These are phyloP conservation scores for Yamagishiella unicocca DNA, from an alignment of 139 green algal genomes.

Conservation along the genomic window DNA sequence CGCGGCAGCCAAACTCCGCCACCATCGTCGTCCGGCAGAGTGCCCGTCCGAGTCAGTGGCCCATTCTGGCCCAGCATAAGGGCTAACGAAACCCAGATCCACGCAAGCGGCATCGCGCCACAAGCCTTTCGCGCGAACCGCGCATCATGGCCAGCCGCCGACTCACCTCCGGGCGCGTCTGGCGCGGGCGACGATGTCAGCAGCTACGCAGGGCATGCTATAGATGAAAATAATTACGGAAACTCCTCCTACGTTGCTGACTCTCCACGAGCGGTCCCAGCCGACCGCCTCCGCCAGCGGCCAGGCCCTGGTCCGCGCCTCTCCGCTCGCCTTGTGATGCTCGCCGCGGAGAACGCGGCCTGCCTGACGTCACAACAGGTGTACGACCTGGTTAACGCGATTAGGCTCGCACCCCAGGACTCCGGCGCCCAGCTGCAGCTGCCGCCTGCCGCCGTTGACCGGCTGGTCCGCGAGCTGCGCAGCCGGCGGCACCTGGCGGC, in stretches of 20 bases:
- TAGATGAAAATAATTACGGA: neutral
- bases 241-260: no score
- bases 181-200: neutral
- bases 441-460: slow-evolving; percentile 1
- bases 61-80: neutral
- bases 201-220: no score
- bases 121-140: neutral
- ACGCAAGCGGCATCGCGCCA: neutral
- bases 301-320: neutral
- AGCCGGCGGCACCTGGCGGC: slow-evolving; percentile 11
- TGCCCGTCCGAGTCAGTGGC: neutral
- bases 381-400: neutral
- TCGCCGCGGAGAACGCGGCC: slow-evolving; percentile 30
- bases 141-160: neutral
- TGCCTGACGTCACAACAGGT: slow-evolving; percentile 22
- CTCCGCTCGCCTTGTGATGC: neutral
- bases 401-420: neutral
- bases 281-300: neutral
- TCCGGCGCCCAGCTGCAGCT: neutral
- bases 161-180: neutral
- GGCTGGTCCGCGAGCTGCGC: slow-evolving; percentile 27
- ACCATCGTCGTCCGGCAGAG: neutral
- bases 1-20: neutral
- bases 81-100: neutral
- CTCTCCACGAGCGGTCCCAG: no score